Evolutionary conservation across 2,329 filamentous ascomycete species (phyloP).

Genomic region (Penicillium sp.): DNA sequence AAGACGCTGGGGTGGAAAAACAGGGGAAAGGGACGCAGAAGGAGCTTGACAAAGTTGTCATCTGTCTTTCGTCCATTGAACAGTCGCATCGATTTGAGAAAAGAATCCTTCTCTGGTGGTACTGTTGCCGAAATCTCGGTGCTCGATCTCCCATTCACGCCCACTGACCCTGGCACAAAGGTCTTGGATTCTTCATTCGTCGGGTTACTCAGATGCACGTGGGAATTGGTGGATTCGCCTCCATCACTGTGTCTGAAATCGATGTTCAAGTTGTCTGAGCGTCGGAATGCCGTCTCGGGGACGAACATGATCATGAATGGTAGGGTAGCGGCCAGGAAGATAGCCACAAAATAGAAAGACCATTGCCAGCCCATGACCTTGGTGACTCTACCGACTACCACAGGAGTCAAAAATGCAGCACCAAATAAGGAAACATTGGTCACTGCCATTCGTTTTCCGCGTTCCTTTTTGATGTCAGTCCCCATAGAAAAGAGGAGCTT

Average conservation of each 20-base stretch:
- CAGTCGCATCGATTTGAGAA: conserved; percentile 58
- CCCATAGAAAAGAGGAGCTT: neutral
- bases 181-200: conserved; percentile 13
- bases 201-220: conserved; percentile 6
- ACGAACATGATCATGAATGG: conserved; percentile 73
- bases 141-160: conserved; percentile 4
- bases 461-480: conserved; percentile 46
- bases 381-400: conserved; percentile 86
- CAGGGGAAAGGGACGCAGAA: conserved; percentile 73
- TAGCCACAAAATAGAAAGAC: conserved; percentile 85
- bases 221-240: conserved; percentile 13
- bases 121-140: conserved; percentile 9
- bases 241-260: conserved; percentile 54
- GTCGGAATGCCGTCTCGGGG: conserved; percentile 77
- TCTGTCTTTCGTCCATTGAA: conserved; percentile 82
- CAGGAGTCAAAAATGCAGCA: conserved; percentile 73
- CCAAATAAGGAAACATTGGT: conserved; percentile 68
- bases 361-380: conserved; percentile 73
- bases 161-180: conserved; percentile 2
- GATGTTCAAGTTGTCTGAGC: conserved; percentile 66
- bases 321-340: conserved; percentile 70
- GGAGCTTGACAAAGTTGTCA: conserved; percentile 65
- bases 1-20: conserved; percentile 81
- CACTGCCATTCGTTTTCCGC: conserved; percentile 83
- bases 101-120: conserved; percentile 54